Evolutionary conservation across 352 stramenopile genomes (phyloP), one percentile per base, ranked within the genome.

Genomic region (Globisporangium yorkense): DNA sequence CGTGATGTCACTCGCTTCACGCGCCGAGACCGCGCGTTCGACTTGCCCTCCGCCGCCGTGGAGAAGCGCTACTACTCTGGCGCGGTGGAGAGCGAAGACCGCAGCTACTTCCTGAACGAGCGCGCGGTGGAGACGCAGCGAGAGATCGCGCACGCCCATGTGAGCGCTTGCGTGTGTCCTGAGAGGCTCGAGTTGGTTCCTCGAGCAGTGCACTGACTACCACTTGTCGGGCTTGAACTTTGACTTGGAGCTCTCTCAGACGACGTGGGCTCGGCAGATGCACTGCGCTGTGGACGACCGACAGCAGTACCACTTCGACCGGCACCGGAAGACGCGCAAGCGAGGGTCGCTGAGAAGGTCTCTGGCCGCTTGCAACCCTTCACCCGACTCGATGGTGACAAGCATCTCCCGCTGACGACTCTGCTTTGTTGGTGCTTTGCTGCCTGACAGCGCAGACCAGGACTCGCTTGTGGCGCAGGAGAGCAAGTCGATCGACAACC

Each of bases 271-370:
- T 40, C 65, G 71, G 27, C 55, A 77, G 33, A 59, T 76, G n/a
- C 77, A 88, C 52, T 86, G 75, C 31, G 74, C 77, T 7, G 48
- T 70, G 6, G 59, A 70, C 15, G 67, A 84, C 43, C 58, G 65
- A 21, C 72, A 83, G 45, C 20, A 61, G 2, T 88, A 88, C 54
- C 18, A 49, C 20, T 88, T 78, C 21, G 78, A 88, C 56, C 71
- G 78, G 12, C 65, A 52, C 43, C 62, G 54, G 47, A 68, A 67
- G 21, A 52, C 21, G 31, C 35, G 41, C 41, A 50, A 48, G 31
- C 21, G 48, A 44, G 33, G 57, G 54, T 37, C 44, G 52, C 13
- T 52, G 50, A 20, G 55, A 40, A 31, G 15, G 51, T 63, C 50
- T 45, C 9, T 60, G 8, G 37, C 10, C 5, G 12, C 35, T 40